Conservation (phyloP, 139 green algal genomes). For the Chlorella sorokiniana region DNA sequence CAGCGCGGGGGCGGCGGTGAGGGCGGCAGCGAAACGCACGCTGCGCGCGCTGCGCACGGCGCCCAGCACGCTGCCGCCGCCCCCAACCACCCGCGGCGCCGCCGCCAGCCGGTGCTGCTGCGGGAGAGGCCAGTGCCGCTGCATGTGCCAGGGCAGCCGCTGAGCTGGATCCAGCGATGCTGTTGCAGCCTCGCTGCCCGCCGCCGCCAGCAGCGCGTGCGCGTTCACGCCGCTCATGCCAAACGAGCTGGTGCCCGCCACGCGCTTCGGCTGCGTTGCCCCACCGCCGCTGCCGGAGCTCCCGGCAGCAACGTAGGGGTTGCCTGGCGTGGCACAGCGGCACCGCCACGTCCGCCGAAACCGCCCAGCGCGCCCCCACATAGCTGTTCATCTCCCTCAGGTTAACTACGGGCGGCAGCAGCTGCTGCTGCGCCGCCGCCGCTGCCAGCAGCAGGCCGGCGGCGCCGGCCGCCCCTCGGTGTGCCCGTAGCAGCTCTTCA, state of each 20-base stretch:
- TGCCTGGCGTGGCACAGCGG: conserved; percentile 57
- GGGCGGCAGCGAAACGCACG: neutral
- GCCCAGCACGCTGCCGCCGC: too few relatives aligned
- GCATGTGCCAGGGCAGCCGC: neutral
- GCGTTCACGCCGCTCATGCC: conserved; percentile 59
- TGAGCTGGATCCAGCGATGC: too few relatives aligned
- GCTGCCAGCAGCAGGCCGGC: conserved; percentile 69
- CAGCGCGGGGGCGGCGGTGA: conserved; percentile 8
- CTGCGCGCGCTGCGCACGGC: neutral
- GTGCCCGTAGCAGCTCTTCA: conserved; percentile 66
- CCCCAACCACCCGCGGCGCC: neutral
- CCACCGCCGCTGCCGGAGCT: conserved; percentile 6
- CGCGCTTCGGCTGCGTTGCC: neutral
- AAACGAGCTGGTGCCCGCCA: conserved; percentile 42
- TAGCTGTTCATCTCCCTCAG: conserved; percentile 73
- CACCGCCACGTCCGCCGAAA: neutral
- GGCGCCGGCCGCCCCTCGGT: conserved; percentile 65
- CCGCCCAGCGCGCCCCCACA: conserved; percentile 38
- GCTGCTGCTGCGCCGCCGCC: conserved; percentile 6
- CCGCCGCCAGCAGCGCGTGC: conserved; percentile 38
- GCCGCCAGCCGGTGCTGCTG: conserved; percentile 23
- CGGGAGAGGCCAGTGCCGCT: conserved; percentile 3
- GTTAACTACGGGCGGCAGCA: conserved; percentile 55
- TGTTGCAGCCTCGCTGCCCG: neutral
- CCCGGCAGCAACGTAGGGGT: conserved; percentile 49